A percentile compares a stretch with the other conserved stretches of the same genome.
These are phyloP conservation scores for Pelargonium cotyledonis DNA, from an alignment of 441 rosid genomes.

Conservation along the genomic window DNA sequence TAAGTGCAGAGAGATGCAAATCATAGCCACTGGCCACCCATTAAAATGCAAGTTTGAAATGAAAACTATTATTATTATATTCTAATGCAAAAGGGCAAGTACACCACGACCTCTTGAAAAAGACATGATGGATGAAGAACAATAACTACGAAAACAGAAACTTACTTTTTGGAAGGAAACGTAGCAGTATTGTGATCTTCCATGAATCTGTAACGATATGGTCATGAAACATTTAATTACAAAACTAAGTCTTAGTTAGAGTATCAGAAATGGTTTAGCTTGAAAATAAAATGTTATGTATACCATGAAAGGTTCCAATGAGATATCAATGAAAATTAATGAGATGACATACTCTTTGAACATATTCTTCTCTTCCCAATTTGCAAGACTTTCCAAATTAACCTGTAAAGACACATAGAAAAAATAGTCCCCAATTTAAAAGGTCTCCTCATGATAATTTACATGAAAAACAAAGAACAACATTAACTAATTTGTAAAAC, in stretches of 20 bases:
- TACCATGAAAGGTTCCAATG: not conserved
- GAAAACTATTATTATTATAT: not conserved
- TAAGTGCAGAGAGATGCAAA: not conserved
- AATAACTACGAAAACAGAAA: constrained; percentile 15
- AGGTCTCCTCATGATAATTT: not conserved
- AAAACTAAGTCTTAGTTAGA: not conserved
- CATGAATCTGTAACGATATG: constrained; percentile 58
- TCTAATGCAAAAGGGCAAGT: not conserved
- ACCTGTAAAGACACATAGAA: constrained; percentile 39
- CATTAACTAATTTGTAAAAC: not conserved
- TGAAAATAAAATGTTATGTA: too few relatives aligned
- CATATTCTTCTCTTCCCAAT: constrained; percentile 98
- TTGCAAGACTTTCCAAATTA: constrained; percentile 80
- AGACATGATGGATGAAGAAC: constrained; percentile 11
- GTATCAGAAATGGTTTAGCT: not conserved
- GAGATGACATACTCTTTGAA: constrained; percentile 58
- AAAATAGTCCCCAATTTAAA: not conserved
- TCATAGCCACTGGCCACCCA: not conserved
- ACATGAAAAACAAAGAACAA: not conserved
- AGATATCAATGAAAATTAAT: not conserved
- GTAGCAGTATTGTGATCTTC: constrained; percentile 96
- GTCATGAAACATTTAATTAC: not conserved
- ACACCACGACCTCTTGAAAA: too few relatives aligned
- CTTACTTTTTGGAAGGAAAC: constrained; percentile 91
- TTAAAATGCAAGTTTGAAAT: not conserved